Evolutionary conservation across 768 basidiomycete genomes (phyloP), one percentile per base, ranked within the genome.

Genomic region (Suillus bovinus): DNA sequence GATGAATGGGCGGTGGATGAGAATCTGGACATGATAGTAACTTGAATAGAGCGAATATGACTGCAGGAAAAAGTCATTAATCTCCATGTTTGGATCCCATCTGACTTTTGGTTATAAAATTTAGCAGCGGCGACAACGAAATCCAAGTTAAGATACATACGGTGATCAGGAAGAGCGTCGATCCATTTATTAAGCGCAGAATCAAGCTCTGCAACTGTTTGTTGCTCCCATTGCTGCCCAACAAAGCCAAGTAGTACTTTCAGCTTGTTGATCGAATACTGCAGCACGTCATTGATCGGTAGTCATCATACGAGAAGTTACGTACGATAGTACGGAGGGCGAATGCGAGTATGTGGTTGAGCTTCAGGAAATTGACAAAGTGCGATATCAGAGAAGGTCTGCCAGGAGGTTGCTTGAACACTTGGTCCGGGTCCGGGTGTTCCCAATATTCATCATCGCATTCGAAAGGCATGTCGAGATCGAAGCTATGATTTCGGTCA

Each of bases 1-100:
- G 61, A 94, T 88, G 73, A 91, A 93, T 4, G 89, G 88, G 47
- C 92, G 81, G 72, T 94, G 93, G 55, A 93, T 84, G 61, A 86
- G 77, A 66, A 94, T 93, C 66, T 86, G 82, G 33, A 81, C 72
- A 59, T 81, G 75, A 67, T 87, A 88, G 70, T 85, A 88, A 41
- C 76, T 72, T 1, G 80, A 71, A 66, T 85, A 84, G 8, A 89
- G 73, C 27, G 69, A 63, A 0, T 82, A 84, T 4, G 84, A 84
- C 64, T 86, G 83, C 53, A 78, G 73, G 68, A 87, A 72, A 63
- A 81, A 80, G 1, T 70, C 64, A 34, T 76, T 69, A 2, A 62
- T 31, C 42, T 80, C 76, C 41, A 76, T 73, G 36, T 77, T 75
- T 4, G 81, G 81, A 54, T 82, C 80, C 81, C 81, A 79, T 13